Percentiles rank a stretch among this genome's conserved stretches.
These are phyloP conservation scores for Hyaloperonospora arabidopsidis DNA, from an alignment of 352 stramenopile species.

Conservation along the genomic window DNA sequence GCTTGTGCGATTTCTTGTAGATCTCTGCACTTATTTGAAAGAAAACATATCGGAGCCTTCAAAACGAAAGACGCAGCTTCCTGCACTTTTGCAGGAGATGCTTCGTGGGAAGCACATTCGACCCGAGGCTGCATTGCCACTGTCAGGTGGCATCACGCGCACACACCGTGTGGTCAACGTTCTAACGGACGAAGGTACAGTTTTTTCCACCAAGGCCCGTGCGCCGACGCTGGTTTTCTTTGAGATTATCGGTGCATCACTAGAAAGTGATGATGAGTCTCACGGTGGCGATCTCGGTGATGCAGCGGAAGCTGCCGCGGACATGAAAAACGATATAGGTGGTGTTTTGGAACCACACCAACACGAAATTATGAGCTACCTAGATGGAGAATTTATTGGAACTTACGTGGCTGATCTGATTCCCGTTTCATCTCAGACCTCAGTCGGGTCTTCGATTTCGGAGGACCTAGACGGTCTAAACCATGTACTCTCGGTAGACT, in stretches of 20 bases:
- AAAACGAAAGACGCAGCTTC: slow-evolving; percentile 40
- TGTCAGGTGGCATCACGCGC: slow-evolving; percentile 21
- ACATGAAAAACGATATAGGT: slow-evolving; percentile 10
- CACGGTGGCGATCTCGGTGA: slow-evolving; percentile 11
- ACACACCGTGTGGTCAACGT: slow-evolving; percentile 46
- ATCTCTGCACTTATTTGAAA: slow-evolving; percentile 59
- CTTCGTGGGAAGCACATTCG: slow-evolving; percentile 36
- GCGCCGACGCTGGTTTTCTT: slow-evolving; percentile 62
- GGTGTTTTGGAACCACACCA: slow-evolving; percentile 18
- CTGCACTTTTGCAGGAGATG: slow-evolving; percentile 38
- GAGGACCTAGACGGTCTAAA: slow-evolving; percentile 34
- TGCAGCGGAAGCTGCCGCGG: slow-evolving; percentile 22
- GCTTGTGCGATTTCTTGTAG: slow-evolving; percentile 52
- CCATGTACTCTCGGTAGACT: slow-evolving; percentile 18
- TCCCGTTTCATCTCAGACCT: slow-evolving; percentile 15
- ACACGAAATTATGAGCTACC: slow-evolving; percentile 45
- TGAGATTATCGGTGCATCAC: slow-evolving; percentile 38
- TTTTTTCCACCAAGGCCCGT: slow-evolving; percentile 64
- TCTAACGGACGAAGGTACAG: slow-evolving; percentile 48
- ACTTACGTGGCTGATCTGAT: slow-evolving; percentile 43
- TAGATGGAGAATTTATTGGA: slow-evolving; percentile 39
- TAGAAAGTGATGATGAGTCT: slow-evolving; percentile 7
- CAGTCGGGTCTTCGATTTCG: slow-evolving; percentile 21
- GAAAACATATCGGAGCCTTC: slow-evolving; percentile 39
- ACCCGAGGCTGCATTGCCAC: slow-evolving; percentile 42